Evolutionary conservation across 1,284 basidiomycete species (phyloP).

Genomic region (Tylopilus sp.): DNA sequence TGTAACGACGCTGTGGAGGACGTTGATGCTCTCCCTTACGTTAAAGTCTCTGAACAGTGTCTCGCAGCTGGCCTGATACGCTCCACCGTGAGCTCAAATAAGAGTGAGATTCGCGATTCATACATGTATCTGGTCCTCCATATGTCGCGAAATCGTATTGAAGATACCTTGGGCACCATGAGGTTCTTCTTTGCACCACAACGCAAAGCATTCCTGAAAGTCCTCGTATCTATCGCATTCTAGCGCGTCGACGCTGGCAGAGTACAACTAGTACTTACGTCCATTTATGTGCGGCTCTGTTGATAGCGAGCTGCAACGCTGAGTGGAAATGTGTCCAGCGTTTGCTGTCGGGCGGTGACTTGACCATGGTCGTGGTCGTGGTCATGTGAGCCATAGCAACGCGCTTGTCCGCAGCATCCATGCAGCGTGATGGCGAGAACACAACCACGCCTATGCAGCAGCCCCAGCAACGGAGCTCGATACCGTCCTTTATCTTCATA

Average conservation of each 20-base stretch:
- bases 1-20: slow-evolving; percentile 60
- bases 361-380: slow-evolving; percentile 35
- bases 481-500: slow-evolving; percentile 72
- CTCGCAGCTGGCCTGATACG: slow-evolving; percentile 38
- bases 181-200: slow-evolving; percentile 70
- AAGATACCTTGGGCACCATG: slow-evolving; percentile 63
- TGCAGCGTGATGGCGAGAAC: slow-evolving; percentile 32
- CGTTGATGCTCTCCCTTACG: slow-evolving; percentile 64
- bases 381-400: slow-evolving; percentile 18
- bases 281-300: slow-evolving; percentile 76
- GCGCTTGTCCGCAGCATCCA: slow-evolving; percentile 11
- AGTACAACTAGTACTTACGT: slow-evolving; percentile 48
- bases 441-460: slow-evolving; percentile 14
- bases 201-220: slow-evolving; percentile 71
- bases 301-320: slow-evolving; percentile 69
- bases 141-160: slow-evolving; percentile 63
- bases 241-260: not conserved
- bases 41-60: slow-evolving; percentile 60
- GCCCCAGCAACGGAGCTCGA: slow-evolving; percentile 29
- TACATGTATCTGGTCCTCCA: slow-evolving; percentile 63
- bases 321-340: slow-evolving; percentile 74
- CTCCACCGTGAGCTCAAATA: not conserved
- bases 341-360: slow-evolving; percentile 48
- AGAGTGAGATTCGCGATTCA: slow-evolving; percentile 11
- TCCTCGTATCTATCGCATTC: slow-evolving; percentile 58